These are phyloP conservation scores for Posidonia australis DNA, from an alignment of 106 monocot species.

Conservation along the genomic window DNA sequence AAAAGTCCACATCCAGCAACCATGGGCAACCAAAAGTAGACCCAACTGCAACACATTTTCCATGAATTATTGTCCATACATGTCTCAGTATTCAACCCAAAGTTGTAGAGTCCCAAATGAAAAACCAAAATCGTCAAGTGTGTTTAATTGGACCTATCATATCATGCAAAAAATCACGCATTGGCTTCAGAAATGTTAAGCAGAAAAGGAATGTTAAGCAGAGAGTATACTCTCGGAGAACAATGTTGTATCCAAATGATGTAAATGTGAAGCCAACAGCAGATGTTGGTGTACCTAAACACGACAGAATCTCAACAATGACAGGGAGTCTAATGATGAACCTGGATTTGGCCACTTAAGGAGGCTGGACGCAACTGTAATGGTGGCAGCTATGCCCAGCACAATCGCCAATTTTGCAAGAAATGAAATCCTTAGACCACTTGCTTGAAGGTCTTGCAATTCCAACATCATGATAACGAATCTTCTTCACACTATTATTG, in stretches of 20 bases:
- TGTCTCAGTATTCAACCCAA: background rate
- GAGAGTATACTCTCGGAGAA: constrained; percentile 76
- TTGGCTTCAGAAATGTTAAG: background rate
- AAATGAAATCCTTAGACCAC: constrained; percentile 25
- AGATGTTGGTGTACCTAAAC: constrained; percentile 13
- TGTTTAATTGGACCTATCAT: background rate
- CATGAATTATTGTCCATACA: background rate
- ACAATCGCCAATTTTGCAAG: constrained; percentile 51
- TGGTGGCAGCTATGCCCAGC: constrained; percentile 55
- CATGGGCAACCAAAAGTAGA: constrained; percentile 96
- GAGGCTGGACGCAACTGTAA: constrained; percentile 33
- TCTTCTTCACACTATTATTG: background rate
- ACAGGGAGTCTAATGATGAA: constrained; percentile 33
- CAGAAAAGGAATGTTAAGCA: constrained; percentile 34
- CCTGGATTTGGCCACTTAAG: constrained; percentile 24
- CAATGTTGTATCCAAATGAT: constrained; percentile 44
- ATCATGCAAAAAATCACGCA: background rate
- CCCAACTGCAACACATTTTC: constrained; percentile 44
- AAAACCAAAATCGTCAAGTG: no score
- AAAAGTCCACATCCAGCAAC: constrained; percentile 87
- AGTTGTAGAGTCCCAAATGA: background rate
- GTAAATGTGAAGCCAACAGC: constrained; percentile 49
- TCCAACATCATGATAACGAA: background rate
- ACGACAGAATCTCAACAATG: constrained; percentile 28
- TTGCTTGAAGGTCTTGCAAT: constrained; percentile 21